Percentiles rank a stretch among this genome's conserved stretches.
These are phyloP conservation scores for Pseudisothecium myosuroides DNA, from an alignment of 225 moss, liverwort and hornwort genomes.

Conservation along the genomic window DNA sequence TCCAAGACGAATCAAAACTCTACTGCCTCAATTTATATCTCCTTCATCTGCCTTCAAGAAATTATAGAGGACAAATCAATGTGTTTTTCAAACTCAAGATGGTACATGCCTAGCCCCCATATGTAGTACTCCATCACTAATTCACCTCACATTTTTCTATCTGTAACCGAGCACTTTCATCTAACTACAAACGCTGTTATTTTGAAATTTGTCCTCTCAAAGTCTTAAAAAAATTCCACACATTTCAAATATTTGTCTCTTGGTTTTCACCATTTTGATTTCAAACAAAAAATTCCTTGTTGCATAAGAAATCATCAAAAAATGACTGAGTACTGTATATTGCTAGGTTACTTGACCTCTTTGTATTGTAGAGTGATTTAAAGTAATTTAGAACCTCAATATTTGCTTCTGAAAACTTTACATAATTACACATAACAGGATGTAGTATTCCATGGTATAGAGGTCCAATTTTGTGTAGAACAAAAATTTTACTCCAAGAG, in stretches of 20 bases:
- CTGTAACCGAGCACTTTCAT: background rate
- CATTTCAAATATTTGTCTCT: background rate
- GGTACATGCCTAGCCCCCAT: background rate
- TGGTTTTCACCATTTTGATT: background rate
- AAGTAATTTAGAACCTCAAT: background rate
- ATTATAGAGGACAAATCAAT: background rate
- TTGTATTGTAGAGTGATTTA: background rate
- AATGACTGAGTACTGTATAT: background rate
- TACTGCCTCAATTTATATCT: background rate
- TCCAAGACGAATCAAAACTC: background rate
- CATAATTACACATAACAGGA: background rate
- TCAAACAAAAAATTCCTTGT: background rate
- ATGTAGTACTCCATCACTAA: background rate
- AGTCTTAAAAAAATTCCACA: background rate
- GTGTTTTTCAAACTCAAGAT: background rate
- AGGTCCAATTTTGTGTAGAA: background rate
- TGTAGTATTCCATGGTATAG: background rate
- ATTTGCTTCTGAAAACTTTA: background rate
- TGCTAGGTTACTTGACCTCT: accelerated
- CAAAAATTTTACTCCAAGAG: background rate
- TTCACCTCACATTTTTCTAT: background rate
- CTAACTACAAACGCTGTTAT: background rate
- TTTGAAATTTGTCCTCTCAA: background rate
- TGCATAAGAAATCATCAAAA: background rate
- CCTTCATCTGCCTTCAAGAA: accelerated